Percentiles rank a stretch among this genome's conserved stretches.
Evolutionary conservation across 805 yeast genomes (phyloP).

Genomic region (Debaryomyces prosopidis): DNA sequence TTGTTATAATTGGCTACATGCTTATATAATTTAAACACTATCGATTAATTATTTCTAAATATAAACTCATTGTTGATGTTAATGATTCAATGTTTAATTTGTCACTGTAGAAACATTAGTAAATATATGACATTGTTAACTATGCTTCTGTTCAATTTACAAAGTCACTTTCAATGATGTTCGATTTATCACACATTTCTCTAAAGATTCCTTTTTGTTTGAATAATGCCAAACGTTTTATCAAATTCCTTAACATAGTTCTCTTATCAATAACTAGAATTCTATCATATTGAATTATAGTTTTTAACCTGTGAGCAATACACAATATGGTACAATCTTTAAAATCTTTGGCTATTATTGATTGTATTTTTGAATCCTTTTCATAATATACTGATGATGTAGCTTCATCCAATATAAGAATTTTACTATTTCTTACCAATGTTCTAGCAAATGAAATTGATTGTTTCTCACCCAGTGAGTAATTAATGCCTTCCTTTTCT

Average conservation of each 20-base stretch:
- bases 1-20: too few species aligned
- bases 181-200: constrained; percentile 39
- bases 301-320: constrained; percentile 86
- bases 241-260: constrained; percentile 32
- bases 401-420: constrained; percentile 28
- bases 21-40: too few species aligned
- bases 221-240: constrained; percentile 32
- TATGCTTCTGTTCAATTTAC: neutral
- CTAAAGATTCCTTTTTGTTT: constrained; percentile 26
- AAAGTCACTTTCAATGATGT: constrained; percentile 31
- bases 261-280: constrained; percentile 78
- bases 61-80: too few species aligned
- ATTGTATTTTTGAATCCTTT: constrained; percentile 77
- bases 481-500: constrained; percentile 76
- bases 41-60: too few species aligned
- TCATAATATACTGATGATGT: constrained; percentile 83
- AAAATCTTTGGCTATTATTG: constrained; percentile 74
- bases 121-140: too few species aligned
- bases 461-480: constrained; percentile 88
- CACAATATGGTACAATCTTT: constrained; percentile 77
- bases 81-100: too few species aligned
- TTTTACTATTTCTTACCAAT: constrained; percentile 42
- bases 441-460: constrained; percentile 83
- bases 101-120: too few species aligned
- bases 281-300: constrained; percentile 81